These are phyloP conservation scores for Ziziphus jujuba DNA, from an alignment of 306 rosid genomes.

Conservation along the genomic window DNA sequence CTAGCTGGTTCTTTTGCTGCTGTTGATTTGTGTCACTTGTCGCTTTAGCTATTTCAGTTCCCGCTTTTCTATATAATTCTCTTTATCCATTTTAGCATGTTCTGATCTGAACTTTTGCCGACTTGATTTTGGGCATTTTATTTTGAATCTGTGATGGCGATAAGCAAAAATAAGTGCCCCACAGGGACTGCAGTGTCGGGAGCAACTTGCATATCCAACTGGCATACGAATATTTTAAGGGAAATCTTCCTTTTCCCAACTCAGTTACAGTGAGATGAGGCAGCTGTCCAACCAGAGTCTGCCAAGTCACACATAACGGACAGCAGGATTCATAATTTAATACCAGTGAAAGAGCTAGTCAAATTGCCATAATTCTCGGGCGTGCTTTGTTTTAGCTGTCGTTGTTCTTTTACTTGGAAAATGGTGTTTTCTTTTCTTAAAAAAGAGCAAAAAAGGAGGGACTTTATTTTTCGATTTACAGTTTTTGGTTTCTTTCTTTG, in stretches of 20 bases:
- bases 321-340: not conserved
- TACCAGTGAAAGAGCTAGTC: not conserved
- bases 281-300: no score
- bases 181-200: constrained; percentile 1
- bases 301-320: no score
- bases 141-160: not conserved
- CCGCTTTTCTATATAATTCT: not conserved
- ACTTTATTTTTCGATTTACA: not conserved
- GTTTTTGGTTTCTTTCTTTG: no score
- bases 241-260: no score
- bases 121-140: not conserved
- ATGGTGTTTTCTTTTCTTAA: not conserved
- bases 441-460: not conserved
- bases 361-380: constrained; percentile 12
- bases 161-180: not conserved
- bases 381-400: not conserved
- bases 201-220: constrained; percentile 24
- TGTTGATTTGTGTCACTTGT: not conserved
- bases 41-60: not conserved
- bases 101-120: no score
- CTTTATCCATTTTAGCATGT: not conserved
- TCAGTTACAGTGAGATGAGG: no score
- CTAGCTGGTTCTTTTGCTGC: not conserved
- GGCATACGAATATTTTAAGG: not conserved
- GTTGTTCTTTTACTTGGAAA: not conserved